These are phyloP conservation scores for Medakamo hakoo DNA, from an alignment of 139 green algal genomes.

Conservation along the genomic window DNA sequence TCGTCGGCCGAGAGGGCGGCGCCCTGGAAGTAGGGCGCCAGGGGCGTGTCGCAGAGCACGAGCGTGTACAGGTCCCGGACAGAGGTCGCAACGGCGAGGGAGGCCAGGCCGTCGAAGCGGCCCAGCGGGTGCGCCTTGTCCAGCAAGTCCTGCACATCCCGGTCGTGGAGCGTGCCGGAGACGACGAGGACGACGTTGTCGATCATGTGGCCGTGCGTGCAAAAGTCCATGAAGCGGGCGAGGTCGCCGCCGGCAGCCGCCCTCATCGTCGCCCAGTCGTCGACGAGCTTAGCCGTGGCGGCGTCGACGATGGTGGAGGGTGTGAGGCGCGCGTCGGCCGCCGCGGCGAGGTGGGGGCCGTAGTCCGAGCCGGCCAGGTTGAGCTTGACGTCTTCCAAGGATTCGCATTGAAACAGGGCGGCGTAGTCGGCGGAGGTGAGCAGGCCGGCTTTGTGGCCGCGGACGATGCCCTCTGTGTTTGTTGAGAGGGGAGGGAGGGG, in stretches of 20 bases:
- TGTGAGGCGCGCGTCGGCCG: constrained; percentile 77
- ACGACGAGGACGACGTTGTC: constrained; percentile 99
- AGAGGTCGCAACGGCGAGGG: constrained; percentile 84
- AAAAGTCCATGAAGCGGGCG: constrained; percentile 90
- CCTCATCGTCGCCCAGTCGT: constrained; percentile 84
- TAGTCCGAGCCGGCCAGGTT: constrained; percentile 91
- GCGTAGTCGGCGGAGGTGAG: constrained; percentile 89
- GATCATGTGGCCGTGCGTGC: constrained; percentile 99
- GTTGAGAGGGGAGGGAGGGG: too few relatives aligned
- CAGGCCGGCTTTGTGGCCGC: constrained; percentile 73
- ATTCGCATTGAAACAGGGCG: constrained; percentile 94
- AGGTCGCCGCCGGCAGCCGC: constrained; percentile 18
- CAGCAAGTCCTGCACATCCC: constrained; percentile 89
- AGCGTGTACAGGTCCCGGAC: constrained; percentile 94
- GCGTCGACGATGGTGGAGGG: constrained; percentile 75
- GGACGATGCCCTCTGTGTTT: constrained; percentile 90
- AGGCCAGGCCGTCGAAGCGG: constrained; percentile 93
- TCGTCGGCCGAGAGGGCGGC: constrained; percentile 32
- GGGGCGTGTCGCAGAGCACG: constrained; percentile 90
- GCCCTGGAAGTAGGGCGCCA: constrained; percentile 86
- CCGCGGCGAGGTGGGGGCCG: constrained; percentile 72
- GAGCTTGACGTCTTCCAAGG: constrained; percentile 95
- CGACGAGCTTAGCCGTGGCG: constrained; percentile 95
- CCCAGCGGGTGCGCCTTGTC: constrained; percentile 97
- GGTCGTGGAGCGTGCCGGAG: constrained; percentile 88